Conservation (phyloP, 371 early-diverging fungal genomes). For the Actinomortierella wolfii region DNA sequence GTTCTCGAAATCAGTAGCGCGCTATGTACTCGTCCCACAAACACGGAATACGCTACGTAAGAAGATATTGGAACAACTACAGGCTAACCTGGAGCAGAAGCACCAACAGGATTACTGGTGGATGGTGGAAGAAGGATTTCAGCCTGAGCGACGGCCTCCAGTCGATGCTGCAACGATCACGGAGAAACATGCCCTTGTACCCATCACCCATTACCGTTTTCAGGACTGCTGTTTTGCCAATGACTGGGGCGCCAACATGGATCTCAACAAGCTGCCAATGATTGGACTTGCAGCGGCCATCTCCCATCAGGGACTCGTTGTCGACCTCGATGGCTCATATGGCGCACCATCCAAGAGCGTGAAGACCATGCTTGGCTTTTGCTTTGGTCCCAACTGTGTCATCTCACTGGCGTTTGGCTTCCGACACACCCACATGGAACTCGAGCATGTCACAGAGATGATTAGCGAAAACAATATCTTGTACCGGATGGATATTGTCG, state of each 20-base stretch:
- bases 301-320: slow-evolving; percentile 33
- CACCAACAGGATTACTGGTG: slow-evolving; percentile 31
- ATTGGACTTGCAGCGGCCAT: slow-evolving; percentile 41
- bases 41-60: slow-evolving; percentile 30
- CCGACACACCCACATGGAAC: slow-evolving; percentile 43
- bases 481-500: slow-evolving; percentile 34
- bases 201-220: slow-evolving; percentile 42
- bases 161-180: too few species aligned
- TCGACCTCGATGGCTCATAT: slow-evolving; percentile 43
- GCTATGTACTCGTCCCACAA: slow-evolving; percentile 36
- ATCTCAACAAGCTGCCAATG: slow-evolving; percentile 43
- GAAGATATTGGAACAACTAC: slow-evolving; percentile 30
- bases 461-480: slow-evolving; percentile 36
- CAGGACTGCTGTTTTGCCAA: slow-evolving; percentile 44
- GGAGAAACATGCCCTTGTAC: slow-evolving; percentile 20
- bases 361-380: slow-evolving; percentile 37
- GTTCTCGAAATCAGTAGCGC: slow-evolving; percentile 34
- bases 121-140: slow-evolving; percentile 25
- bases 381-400: slow-evolving; percentile 39
- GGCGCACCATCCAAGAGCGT: slow-evolving; percentile 41
- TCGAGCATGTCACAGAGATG: slow-evolving; percentile 33
- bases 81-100: slow-evolving; percentile 30
- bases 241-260: slow-evolving; percentile 43
- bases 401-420: slow-evolving; percentile 31
- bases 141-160: background rate